These are phyloP conservation scores for Trichoderma gamsii DNA, from an alignment of 495 filamentous ascomycete species.

Conservation along the genomic window DNA sequence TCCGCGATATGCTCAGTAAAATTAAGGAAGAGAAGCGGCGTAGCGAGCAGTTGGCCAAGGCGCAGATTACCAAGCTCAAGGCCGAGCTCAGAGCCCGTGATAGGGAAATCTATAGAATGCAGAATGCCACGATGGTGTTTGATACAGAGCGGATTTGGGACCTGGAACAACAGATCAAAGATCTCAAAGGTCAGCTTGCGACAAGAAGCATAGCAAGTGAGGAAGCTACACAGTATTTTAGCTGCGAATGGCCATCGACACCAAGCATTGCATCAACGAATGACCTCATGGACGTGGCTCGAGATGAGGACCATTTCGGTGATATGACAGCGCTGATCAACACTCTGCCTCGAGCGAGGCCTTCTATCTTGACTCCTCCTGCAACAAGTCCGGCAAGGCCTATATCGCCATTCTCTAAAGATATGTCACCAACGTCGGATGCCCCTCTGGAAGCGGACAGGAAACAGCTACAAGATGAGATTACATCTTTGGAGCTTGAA, in stretches of 20 bases:
- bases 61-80: conserved; percentile 45
- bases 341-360: conserved; percentile 34
- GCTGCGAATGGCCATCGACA: conserved; percentile 40
- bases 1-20: conserved; percentile 69
- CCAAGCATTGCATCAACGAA: conserved; percentile 35
- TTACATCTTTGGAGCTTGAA: conserved; percentile 35
- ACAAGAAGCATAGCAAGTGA: conserved; percentile 25
- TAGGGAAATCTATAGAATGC: conserved; percentile 42
- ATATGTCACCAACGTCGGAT: conserved; percentile 13
- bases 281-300: conserved; percentile 19
- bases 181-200: conserved; percentile 27
- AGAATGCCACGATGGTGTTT: conserved; percentile 40
- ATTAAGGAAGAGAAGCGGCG: conserved; percentile 53
- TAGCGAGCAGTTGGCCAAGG: conserved; percentile 30
- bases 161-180: conserved; percentile 38
- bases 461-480: conserved; percentile 32
- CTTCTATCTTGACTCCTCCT: conserved; percentile 47
- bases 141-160: conserved; percentile 39
- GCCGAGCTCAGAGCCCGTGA: conserved; percentile 48
- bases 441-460: conserved; percentile 40
- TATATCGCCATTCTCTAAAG: conserved; percentile 33
- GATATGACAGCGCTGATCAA: conserved; percentile 33
- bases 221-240: conserved; percentile 26
- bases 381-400: conserved; percentile 37
- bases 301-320: conserved; percentile 30